A percentile compares a stretch with the other conserved stretches of the same genome.
phyloP scores from a whole-genome alignment of 192 early-diverging fungal genomes.

The Backusella australiensis region DNA sequence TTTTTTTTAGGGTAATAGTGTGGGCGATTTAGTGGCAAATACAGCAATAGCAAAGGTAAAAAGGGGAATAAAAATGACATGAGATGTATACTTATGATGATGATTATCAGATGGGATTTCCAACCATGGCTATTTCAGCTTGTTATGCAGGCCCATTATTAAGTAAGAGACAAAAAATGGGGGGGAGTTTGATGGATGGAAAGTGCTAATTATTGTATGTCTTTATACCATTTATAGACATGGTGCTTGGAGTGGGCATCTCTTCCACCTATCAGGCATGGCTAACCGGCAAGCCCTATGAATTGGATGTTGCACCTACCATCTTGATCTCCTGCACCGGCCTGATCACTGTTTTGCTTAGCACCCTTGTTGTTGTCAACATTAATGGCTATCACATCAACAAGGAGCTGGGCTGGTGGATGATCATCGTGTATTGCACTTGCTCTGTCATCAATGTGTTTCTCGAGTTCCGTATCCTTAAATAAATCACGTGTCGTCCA shows the following conservation, averaged over 20 bases:
- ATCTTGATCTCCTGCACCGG: slow-evolving; percentile 67
- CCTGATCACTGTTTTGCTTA: slow-evolving; percentile 53
- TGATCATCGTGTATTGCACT: slow-evolving; percentile 55
- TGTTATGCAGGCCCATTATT: slow-evolving; percentile 93
- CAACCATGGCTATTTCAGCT: slow-evolving; percentile 93
- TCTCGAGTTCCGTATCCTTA: slow-evolving; percentile 43
- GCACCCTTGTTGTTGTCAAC: slow-evolving; percentile 55
- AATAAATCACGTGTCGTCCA: neutral
- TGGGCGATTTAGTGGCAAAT: slow-evolving; percentile 90
- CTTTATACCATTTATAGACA: slow-evolving; percentile 41
- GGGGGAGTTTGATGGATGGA: neutral
- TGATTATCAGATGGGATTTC: slow-evolving; percentile 71
- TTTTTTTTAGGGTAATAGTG: slow-evolving; percentile 60
- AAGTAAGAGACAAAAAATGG: slow-evolving; percentile 42
- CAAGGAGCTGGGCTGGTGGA: slow-evolving; percentile 51
- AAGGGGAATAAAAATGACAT: neutral
- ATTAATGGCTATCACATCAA: slow-evolving; percentile 59
- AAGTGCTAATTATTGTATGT: neutral
- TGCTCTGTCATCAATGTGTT: slow-evolving; percentile 60
- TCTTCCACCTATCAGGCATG: slow-evolving; percentile 58
- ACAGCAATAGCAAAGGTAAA: slow-evolving; percentile 67
- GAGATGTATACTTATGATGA: neutral
- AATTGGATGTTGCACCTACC: slow-evolving; percentile 59
- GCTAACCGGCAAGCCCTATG: slow-evolving; percentile 46
- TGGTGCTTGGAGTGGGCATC: slow-evolving; percentile 81